Conservation (phyloP, 805 yeast genomes). For the Ogataea wickerhamii region DNA sequence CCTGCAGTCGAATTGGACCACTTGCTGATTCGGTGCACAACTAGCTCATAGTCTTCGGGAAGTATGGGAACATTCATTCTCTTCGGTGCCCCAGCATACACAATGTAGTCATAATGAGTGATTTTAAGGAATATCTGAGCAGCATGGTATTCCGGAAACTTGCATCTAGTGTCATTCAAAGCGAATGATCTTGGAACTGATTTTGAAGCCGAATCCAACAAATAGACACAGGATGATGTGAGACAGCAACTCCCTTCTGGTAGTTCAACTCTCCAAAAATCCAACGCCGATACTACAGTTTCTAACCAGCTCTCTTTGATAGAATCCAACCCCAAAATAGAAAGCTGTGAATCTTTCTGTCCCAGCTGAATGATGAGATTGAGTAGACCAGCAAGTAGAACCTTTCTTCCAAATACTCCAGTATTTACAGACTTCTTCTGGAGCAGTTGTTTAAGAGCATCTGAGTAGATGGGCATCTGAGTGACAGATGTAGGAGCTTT, state of each 20-base stretch:
- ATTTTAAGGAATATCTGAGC: constrained; percentile 62
- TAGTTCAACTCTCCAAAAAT: constrained; percentile 53
- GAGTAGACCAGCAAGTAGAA: constrained; percentile 58
- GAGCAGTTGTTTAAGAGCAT: constrained; percentile 35
- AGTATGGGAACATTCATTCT: constrained; percentile 63
- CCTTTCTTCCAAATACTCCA: constrained; percentile 56
- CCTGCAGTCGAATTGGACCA: constrained; percentile 48
- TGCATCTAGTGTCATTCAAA: constrained; percentile 40
- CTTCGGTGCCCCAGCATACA: constrained; percentile 73
- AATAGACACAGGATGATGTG: constrained; percentile 15
- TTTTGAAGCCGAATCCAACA: constrained; percentile 5
- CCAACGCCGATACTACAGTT: constrained; percentile 56
- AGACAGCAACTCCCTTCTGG: constrained; percentile 22
- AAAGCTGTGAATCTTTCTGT: constrained; percentile 52
- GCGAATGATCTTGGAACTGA: constrained; percentile 10
- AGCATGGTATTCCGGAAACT: constrained; percentile 62
- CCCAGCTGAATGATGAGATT: constrained; percentile 57
- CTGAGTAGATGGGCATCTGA: constrained; percentile 27
- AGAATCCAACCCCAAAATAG: constrained; percentile 35
- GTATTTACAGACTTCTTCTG: constrained; percentile 41
- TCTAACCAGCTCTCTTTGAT: constrained; percentile 55
- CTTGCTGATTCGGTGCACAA: constrained; percentile 42
- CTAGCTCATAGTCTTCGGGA: constrained; percentile 47
- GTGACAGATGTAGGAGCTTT: constrained; percentile 16
- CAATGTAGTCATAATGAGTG: constrained; percentile 69